Conservation (phyloP, 106 monocot species). For the Gastrodia elata region DNA sequence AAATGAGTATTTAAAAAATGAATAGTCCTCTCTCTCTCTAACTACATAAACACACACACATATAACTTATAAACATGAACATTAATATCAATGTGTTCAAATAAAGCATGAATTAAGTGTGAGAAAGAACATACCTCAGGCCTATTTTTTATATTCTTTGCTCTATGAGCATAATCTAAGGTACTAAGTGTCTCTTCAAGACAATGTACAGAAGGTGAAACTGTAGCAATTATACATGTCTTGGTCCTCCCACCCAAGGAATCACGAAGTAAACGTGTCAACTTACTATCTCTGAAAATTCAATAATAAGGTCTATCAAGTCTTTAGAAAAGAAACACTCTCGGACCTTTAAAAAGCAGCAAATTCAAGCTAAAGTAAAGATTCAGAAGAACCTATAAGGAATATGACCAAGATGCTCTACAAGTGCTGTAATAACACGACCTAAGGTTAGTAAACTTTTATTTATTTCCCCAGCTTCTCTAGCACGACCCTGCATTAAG, state of each 20-base stretch:
- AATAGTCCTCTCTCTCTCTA: too few relatives aligned
- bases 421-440: constrained; percentile 96
- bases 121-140: constrained; percentile 63
- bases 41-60: neutral
- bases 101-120: neutral
- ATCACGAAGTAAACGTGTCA: constrained; percentile 89
- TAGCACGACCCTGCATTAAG: constrained; percentile 68
- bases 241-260: constrained; percentile 97
- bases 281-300: constrained; percentile 83
- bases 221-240: constrained; percentile 98
- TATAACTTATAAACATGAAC: neutral
- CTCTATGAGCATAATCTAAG: constrained; percentile 96
- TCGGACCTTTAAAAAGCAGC: neutral
- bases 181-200: constrained; percentile 98
- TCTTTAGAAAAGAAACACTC: neutral
- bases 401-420: constrained; percentile 93
- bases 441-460: constrained; percentile 97
- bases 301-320: neutral
- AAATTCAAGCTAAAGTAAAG: neutral
- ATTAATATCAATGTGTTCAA: neutral
- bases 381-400: constrained; percentile 59
- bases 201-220: constrained; percentile 93
- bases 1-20: too few relatives aligned
- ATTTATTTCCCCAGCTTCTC: constrained; percentile 99
- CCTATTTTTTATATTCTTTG: constrained; percentile 94